These are phyloP conservation scores for Microbotryum lychnidis-dioicae DNA, from an alignment of 1,284 basidiomycete species.

Conservation along the genomic window DNA sequence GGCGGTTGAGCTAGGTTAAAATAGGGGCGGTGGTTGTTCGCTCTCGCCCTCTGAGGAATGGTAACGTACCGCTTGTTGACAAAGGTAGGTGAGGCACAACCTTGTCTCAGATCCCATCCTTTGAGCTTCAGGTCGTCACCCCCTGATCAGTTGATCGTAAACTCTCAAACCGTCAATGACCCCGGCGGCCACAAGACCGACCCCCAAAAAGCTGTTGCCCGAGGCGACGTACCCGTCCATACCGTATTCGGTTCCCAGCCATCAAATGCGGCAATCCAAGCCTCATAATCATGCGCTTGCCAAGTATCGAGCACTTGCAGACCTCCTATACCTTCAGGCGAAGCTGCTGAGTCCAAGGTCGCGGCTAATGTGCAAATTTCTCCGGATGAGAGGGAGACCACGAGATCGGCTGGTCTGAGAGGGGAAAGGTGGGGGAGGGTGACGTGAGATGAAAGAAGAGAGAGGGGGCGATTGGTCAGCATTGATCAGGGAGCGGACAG, in stretches of 20 bases:
- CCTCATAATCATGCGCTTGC: slow-evolving; percentile 87
- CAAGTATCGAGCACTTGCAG: slow-evolving; percentile 54
- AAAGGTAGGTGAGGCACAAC: slow-evolving; percentile 55
- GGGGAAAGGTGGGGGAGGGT: neutral
- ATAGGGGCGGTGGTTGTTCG: too few relatives aligned
- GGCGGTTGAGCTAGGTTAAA: too few relatives aligned
- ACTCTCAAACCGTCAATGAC: too few relatives aligned
- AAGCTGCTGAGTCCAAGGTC: neutral
- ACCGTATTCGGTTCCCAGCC: slow-evolving; percentile 67
- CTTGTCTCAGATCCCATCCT: slow-evolving; percentile 79
- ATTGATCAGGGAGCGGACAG: too few relatives aligned
- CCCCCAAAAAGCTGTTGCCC: too few relatives aligned
- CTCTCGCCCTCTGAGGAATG: too few relatives aligned
- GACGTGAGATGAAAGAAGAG: too few relatives aligned
- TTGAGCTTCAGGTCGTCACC: slow-evolving; percentile 89
- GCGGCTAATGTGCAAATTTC: slow-evolving; percentile 53
- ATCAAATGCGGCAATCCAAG: slow-evolving; percentile 89
- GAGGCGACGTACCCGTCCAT: slow-evolving; percentile 60
- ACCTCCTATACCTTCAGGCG: slow-evolving; percentile 43
- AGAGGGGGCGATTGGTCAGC: too few relatives aligned
- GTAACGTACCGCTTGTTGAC: slow-evolving; percentile 59
- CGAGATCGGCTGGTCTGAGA: slow-evolving; percentile 40
- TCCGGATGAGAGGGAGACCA: slow-evolving; percentile 74
- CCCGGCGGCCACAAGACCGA: too few relatives aligned
- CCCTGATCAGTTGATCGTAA: slow-evolving; percentile 47